A percentile compares a stretch with the other conserved stretches of the same genome.
Conservation (phyloP, 305 asterid genomes). For the Fraxinus floribunda region DNA sequence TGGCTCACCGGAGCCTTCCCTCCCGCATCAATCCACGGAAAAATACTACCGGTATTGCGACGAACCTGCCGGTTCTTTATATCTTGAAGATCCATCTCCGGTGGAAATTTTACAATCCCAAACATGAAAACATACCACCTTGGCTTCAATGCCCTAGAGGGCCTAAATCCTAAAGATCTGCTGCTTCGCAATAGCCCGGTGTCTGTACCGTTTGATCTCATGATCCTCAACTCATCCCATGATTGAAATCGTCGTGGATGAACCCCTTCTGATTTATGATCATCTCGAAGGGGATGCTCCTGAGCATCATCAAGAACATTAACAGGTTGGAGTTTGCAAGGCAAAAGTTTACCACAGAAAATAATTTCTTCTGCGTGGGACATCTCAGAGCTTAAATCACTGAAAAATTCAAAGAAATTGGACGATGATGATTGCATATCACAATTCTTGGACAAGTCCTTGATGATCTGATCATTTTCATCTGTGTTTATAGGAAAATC, state of each 20-base stretch:
- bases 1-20: slow-evolving; percentile 21
- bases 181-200: slow-evolving; percentile 34
- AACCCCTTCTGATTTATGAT: background rate
- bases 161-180: slow-evolving; percentile 42
- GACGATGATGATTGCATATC: slow-evolving; percentile 28
- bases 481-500: slow-evolving; percentile 28
- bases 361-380: slow-evolving; percentile 77
- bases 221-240: slow-evolving; percentile 31
- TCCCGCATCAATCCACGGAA: slow-evolving; percentile 23
- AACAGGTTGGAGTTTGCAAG: slow-evolving; percentile 27
- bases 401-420: slow-evolving; percentile 58
- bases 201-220: slow-evolving; percentile 9
- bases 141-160: slow-evolving; percentile 28
- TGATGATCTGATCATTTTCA: background rate
- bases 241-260: slow-evolving; percentile 36
- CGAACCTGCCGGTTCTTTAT: slow-evolving; percentile 57
- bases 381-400: slow-evolving; percentile 31
- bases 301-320: background rate
- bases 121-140: slow-evolving; percentile 51
- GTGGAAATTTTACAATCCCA: slow-evolving; percentile 47
- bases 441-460: background rate
- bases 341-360: slow-evolving; percentile 56
- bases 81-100: slow-evolving; percentile 59
- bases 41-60: slow-evolving; percentile 35
- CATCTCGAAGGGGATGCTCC: background rate